phyloP scores from a whole-genome alignment of 192 early-diverging fungal genomes.

The Entomortierella chlamydospora region DNA sequence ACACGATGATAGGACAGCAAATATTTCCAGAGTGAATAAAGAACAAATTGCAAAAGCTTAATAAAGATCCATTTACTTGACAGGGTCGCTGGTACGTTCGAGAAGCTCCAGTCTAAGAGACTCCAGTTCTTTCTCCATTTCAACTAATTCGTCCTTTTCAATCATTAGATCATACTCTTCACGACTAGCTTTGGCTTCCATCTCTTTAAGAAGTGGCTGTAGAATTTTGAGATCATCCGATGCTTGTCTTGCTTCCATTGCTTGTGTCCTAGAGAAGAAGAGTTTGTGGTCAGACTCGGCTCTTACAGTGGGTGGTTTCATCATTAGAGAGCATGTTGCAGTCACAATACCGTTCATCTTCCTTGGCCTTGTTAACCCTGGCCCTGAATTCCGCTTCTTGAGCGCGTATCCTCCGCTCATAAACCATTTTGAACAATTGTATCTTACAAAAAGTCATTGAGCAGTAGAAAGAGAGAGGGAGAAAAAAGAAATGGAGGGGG shows the following conservation, averaged over 20 bases:
- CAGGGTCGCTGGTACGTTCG: neutral
- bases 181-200: constrained; percentile 21
- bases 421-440: constrained; percentile 4
- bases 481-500: neutral
- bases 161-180: constrained; percentile 30
- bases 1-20: constrained; percentile 22
- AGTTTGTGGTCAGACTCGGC: neutral
- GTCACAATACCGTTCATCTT: constrained; percentile 23
- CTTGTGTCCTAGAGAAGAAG: constrained; percentile 8
- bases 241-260: constrained; percentile 12
- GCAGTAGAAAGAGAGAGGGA: neutral
- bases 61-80: neutral
- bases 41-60: neutral
- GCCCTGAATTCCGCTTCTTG: constrained; percentile 4
- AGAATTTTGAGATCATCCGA: constrained; percentile 6
- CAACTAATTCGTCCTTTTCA: constrained; percentile 11
- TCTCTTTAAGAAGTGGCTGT: constrained; percentile 10
- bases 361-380: neutral
- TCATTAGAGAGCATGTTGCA: too few species aligned
- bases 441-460: neutral
- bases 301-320: too few species aligned
- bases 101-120: constrained; percentile 12
- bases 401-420: constrained; percentile 11
- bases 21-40: constrained; percentile 34
- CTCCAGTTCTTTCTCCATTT: constrained; percentile 3